Evolutionary conservation across 331 rosid species (phyloP).

Genomic region (Arachis monticola): DNA sequence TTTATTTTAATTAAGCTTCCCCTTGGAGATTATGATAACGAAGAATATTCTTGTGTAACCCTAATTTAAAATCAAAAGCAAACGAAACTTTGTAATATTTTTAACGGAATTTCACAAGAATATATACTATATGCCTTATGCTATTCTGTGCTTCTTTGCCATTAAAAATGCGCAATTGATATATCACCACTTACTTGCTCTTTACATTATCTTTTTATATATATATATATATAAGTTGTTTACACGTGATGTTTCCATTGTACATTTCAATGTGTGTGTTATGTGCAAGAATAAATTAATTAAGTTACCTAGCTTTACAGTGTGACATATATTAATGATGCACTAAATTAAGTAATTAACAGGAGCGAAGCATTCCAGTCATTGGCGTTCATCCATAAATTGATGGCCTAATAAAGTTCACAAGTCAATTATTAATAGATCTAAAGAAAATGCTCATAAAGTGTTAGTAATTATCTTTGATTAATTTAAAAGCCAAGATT

Average conservation of each 20-base stretch:
- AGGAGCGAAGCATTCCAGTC: too few relatives aligned
- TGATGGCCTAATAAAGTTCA: too few relatives aligned
- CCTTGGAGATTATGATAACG: background rate
- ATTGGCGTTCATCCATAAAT: too few relatives aligned
- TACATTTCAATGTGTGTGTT: too few relatives aligned
- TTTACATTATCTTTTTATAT: background rate
- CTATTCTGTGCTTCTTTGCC: background rate
- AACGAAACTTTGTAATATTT: background rate
- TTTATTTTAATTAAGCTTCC: background rate
- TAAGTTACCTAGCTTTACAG: too few relatives aligned
- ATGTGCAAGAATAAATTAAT: too few relatives aligned
- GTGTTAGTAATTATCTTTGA: too few relatives aligned
- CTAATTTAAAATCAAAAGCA: constrained; percentile 17
- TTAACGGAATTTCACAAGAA: constrained; percentile 10
- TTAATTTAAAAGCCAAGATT: too few relatives aligned
- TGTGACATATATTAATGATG: too few relatives aligned
- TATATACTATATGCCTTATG: background rate
- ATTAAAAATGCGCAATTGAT: background rate
- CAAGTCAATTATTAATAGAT: too few relatives aligned
- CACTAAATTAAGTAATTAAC: too few relatives aligned
- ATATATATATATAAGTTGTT: background rate
- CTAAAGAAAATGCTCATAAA: too few relatives aligned
- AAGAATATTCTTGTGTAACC: constrained; percentile 22
- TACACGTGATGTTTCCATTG: background rate
- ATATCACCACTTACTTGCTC: background rate